Evolutionary conservation across 192 early-diverging fungal species (phyloP), one percentile per base, ranked within the genome.

Genomic region (Diversispora epigaea): DNA sequence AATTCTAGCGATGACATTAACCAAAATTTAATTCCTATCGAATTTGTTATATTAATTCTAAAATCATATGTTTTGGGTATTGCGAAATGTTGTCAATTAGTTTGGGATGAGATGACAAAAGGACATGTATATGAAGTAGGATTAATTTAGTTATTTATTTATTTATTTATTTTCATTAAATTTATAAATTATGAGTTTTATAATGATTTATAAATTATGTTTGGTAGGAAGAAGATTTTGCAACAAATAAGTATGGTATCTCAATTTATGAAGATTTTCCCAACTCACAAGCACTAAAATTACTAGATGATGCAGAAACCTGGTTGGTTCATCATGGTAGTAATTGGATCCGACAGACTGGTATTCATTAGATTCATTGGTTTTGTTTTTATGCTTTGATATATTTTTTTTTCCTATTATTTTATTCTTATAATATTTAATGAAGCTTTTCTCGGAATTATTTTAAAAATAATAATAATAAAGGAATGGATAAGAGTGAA

Each of bases 191-290:
- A 52, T 17, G 14, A 17, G 50, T 54, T 10, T n/a, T 7, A 41
- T 43, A 64, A 40, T 6, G 6, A 17, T 15, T 1, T 15, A 17
- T 64, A 15, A 14, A 43, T 43, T 64, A 41, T 2, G 39, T 32
- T 15, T 8, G 14, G n/a, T 46, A 84, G 82, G 87, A 89, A 77
- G 86, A 89, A 44, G 87, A 89, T 72, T 89, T 89, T 73, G 84
- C 85, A 25, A 80, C 83, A 21, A 89, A 87, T 76, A 75, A 80
- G 61, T 89, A 86, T 79, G 84, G 83, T 0, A 73, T 86, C 0
- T 78, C 82, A 12, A 73, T 89, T 2, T 79, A 79, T 43, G 85
- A 86, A 58, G 74, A 81, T 49, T 80, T 77, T 55, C 78, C 83
- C 0, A 65, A 78, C 10, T 68, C 82, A 4, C 64, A 76, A 22